Conservation (phyloP, 345 rosid genomes). For the Eucalyptus regnans region DNA sequence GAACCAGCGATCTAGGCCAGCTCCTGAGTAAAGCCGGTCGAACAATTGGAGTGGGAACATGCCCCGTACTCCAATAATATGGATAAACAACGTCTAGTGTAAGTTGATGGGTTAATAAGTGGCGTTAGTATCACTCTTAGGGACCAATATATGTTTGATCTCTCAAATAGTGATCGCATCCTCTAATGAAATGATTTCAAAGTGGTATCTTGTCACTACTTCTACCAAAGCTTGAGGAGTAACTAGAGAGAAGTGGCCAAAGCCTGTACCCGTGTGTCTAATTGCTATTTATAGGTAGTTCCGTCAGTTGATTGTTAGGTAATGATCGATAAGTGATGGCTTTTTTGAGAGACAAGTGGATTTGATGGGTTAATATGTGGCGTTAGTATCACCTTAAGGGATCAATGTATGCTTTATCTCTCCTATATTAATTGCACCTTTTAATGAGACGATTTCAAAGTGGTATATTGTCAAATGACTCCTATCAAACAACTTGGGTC, state of each 20-base stretch:
- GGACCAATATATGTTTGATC: background rate
- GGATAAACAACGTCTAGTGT: background rate
- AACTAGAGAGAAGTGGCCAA: background rate
- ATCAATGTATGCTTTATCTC: background rate
- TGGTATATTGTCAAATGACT: background rate
- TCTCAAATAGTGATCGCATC: too few species aligned
- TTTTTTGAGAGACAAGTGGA: background rate
- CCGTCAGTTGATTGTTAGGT: background rate
- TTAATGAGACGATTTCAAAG: background rate
- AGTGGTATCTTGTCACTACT: too few species aligned
- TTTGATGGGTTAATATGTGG: background rate
- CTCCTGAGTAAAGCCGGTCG: background rate
- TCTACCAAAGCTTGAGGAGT: background rate
- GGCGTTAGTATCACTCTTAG: too few species aligned
- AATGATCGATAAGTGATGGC: background rate
- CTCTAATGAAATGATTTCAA: too few species aligned
- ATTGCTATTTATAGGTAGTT: background rate
- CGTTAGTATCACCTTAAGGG: background rate
- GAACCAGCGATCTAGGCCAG: background rate
- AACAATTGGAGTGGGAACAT: background rate
- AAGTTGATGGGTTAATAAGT: background rate
- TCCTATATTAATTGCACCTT: rapidly evolving
- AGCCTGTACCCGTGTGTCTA: background rate
- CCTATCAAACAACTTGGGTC: background rate
- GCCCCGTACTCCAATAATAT: background rate